Evolutionary conservation across 1,139 yeast species (phyloP).

Genomic region (Wickerhamomyces sp.): DNA sequence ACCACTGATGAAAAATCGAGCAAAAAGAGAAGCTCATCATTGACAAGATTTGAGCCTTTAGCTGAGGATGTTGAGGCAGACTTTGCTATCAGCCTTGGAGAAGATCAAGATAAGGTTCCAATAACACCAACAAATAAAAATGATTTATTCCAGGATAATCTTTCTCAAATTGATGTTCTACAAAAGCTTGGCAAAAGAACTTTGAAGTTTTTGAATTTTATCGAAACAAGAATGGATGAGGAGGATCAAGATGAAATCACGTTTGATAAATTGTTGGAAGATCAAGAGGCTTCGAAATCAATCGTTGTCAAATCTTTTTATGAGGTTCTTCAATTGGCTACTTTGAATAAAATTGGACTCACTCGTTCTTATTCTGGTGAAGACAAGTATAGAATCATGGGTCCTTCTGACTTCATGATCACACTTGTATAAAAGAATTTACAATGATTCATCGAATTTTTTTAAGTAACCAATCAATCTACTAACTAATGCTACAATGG

Average conservation of each 20-base stretch:
- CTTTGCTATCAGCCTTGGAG: constrained; percentile 9
- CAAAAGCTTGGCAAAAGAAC: constrained; percentile 9
- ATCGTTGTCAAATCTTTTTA: constrained; percentile 38
- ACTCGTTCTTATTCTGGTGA: background rate
- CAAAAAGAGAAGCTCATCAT: constrained; percentile 6
- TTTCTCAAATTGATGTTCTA: constrained; percentile 1
- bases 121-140: background rate
- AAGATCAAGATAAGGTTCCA: constrained; percentile 2
- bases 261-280: constrained; percentile 13
- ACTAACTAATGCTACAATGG: no score
- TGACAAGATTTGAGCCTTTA: constrained; percentile 12
- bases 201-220: constrained; percentile 17
- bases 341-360: constrained; percentile 17
- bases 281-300: constrained; percentile 19
- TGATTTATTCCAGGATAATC: constrained; percentile 1
- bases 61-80: constrained; percentile 12
- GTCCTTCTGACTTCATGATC: constrained; percentile 2
- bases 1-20: constrained; percentile 1
- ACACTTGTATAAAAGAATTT: background rate
- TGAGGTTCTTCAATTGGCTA: constrained; percentile 35
- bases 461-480: no score
- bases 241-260: constrained; percentile 8
- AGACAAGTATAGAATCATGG: background rate
- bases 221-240: constrained; percentile 16
- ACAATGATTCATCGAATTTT: no score